phyloP scores from a whole-genome alignment of 2,329 filamentous ascomycete genomes.

The Aureobasidium sp. region DNA sequence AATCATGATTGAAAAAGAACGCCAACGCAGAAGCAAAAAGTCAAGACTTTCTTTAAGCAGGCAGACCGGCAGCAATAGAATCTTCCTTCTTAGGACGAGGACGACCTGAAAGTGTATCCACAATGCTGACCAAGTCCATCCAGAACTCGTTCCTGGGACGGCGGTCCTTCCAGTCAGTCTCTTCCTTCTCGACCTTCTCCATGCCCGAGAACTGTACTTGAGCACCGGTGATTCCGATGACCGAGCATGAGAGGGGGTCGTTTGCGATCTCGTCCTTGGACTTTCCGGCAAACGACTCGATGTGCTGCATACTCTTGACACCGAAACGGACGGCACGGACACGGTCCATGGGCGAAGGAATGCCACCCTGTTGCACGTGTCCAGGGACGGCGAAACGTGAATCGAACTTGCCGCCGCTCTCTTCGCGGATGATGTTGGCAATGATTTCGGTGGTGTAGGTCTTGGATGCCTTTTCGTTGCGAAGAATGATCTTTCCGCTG shows the following conservation, averaged over 20 bases:
- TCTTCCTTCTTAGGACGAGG: constrained; percentile 20
- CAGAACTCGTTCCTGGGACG: constrained; percentile 81
- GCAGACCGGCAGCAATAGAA: constrained; percentile 2
- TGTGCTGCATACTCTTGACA: constrained; percentile 87
- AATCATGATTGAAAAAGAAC: constrained; percentile 5
- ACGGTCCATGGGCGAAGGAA: constrained; percentile 91
- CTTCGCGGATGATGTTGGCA: constrained; percentile 90
- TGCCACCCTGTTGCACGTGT: constrained; percentile 90
- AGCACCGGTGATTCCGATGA: constrained; percentile 90
- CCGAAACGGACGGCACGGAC: constrained; percentile 85
- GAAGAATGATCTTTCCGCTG: constrained; percentile 88
- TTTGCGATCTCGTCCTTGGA: constrained; percentile 60
- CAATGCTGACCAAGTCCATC: constrained; percentile 69
- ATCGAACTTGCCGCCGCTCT: constrained; percentile 87
- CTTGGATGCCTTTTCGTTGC: constrained; percentile 87
- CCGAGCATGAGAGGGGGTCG: constrained; percentile 65
- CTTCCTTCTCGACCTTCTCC: constrained; percentile 68
- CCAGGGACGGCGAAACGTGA: constrained; percentile 85
- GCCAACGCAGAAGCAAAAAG: neutral
- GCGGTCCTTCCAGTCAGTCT: constrained; percentile 90
- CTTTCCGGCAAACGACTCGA: constrained; percentile 68
- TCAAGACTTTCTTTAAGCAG: neutral
- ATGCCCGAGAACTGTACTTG: constrained; percentile 82
- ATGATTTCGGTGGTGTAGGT: constrained; percentile 92
- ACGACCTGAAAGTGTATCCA: constrained; percentile 76